Percentiles rank a stretch among this genome's conserved stretches.
These are phyloP conservation scores for Globisporangium nagaii DNA, from an alignment of 352 stramenopile species.

Conservation along the genomic window DNA sequence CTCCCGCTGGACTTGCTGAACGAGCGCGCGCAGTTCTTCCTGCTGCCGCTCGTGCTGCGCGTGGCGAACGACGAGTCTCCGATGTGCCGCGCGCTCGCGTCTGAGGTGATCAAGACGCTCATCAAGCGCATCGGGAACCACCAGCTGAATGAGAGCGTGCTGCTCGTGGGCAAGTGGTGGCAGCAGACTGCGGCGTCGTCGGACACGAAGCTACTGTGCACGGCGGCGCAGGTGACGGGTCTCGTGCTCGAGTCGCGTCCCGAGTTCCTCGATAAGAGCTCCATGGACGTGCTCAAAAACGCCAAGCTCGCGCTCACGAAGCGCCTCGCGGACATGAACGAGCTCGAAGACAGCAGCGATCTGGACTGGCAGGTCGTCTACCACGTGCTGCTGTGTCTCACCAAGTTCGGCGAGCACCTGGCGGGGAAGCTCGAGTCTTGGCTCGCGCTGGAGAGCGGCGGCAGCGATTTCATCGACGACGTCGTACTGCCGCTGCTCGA, in stretches of 20 bases:
- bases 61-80: conserved; percentile 94
- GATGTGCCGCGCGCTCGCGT: conserved; percentile 81
- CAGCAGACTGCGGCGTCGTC: conserved; percentile 14
- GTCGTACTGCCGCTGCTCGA: conserved; percentile 54
- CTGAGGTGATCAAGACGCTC: conserved; percentile 77
- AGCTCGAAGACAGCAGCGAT: conserved; percentile 28
- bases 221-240: conserved; percentile 67
- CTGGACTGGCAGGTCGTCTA: conserved; percentile 63
- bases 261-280: conserved; percentile 71
- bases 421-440: conserved; percentile 56
- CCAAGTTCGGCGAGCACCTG: conserved; percentile 62
- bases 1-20: conserved; percentile 91
- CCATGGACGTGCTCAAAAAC: conserved; percentile 33
- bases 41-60: conserved; percentile 94
- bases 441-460: conserved; percentile 25
- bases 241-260: conserved; percentile 68
- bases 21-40: conserved; percentile 90
- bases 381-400: conserved; percentile 57
- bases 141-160: conserved; percentile 84
- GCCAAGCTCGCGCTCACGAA: conserved; percentile 29
- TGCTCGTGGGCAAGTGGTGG: conserved; percentile 89
- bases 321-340: conserved; percentile 31
- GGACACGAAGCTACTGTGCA: conserved; percentile 61
- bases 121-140: conserved; percentile 89
- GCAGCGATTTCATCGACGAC: conserved; percentile 32